Evolutionary conservation across 2,329 filamentous ascomycete species (phyloP).

Genomic region (Neofusicoccum cordaticola): DNA sequence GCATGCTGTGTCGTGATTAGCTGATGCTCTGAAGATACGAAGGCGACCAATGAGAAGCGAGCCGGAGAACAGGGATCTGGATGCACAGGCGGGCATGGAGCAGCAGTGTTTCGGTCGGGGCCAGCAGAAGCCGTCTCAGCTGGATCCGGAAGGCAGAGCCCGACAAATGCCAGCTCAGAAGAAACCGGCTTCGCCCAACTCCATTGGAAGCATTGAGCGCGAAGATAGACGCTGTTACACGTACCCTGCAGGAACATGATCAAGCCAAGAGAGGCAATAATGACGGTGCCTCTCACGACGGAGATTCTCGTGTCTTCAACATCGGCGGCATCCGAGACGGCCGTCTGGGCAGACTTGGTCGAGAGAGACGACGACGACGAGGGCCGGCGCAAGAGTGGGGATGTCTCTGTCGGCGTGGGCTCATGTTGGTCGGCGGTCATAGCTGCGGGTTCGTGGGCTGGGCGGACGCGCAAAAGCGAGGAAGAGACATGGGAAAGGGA

Average conservation of each 20-base stretch:
- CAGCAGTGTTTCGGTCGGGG: background rate
- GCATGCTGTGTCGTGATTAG: conserved; percentile 41
- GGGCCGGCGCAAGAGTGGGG: conserved; percentile 3
- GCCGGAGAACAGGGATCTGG: conserved; percentile 14
- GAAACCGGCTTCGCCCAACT: background rate
- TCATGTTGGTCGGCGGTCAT: background rate
- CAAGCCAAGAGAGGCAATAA: conserved; percentile 54
- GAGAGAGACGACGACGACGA: conserved; percentile 1
- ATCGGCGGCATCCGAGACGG: background rate
- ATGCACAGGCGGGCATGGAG: conserved; percentile 22
- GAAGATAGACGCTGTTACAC: conserved; percentile 17
- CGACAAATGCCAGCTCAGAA: background rate
- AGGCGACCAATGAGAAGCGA: background rate
- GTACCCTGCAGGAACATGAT: conserved; percentile 61
- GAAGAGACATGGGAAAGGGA: background rate
- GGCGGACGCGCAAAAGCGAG: background rate
- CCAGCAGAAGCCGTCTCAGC: background rate
- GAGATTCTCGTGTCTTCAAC: background rate
- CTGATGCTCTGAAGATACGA: background rate
- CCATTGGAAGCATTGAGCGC: conserved; percentile 28
- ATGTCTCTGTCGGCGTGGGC: background rate
- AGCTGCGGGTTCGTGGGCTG: background rate
- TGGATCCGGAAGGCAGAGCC: background rate
- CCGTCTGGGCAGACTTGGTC: background rate
- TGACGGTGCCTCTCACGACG: conserved; percentile 29